Base-by-base conservation (phyloP, 352 stramenopile genomes). In the Globisporangium irregulare region DNA sequence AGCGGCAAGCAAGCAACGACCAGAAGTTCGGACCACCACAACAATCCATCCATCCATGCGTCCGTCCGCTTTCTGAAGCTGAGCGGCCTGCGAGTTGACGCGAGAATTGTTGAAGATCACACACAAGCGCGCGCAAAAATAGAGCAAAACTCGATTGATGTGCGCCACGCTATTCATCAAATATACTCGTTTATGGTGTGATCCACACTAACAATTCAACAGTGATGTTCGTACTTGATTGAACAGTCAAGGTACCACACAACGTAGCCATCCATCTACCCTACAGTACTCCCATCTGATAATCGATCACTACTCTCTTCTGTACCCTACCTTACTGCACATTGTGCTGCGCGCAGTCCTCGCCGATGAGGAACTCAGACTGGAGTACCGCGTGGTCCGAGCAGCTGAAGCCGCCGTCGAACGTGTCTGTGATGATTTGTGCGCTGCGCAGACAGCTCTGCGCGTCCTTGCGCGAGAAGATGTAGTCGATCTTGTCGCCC, bases 331-430 rank as follows among this genome's bases (percentile, higher is more conserved):
- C 9, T 9, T 43, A 43, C 38, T 7, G 48, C 22, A 22, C 12
- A 12, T 15, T 27, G 18, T 27, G 2, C 12, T 61, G 15, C 41
- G 56, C 48, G 4, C 55, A 69, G 27, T 50, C 43, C 6, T n/a
- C 56, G 32, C 86, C 82, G 29, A 91, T 70, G 62, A 80, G 87
- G 62, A 94, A 92, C 46, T 78, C 73, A 14, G 82, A 80, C 70
- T 90, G 73, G 20, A 85, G 32, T 0, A 83, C 71, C 10, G 84
- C 84, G 64, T 94, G 84, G 63, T 94, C 86, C 7, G 84, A 92
- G 67, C 72, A 76, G 10, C 81, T 78, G 63, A 73, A 91, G 22
- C 77, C 75, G 8, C 77, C 75, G 8, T 72, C 72, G 73, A 84
- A 88, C 12, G 59, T 69, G 69, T 89, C 81, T 0, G 64, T 67